These are phyloP conservation scores for Penicillium frequentans DNA, from an alignment of 2,329 filamentous ascomycete species.

Conservation along the genomic window DNA sequence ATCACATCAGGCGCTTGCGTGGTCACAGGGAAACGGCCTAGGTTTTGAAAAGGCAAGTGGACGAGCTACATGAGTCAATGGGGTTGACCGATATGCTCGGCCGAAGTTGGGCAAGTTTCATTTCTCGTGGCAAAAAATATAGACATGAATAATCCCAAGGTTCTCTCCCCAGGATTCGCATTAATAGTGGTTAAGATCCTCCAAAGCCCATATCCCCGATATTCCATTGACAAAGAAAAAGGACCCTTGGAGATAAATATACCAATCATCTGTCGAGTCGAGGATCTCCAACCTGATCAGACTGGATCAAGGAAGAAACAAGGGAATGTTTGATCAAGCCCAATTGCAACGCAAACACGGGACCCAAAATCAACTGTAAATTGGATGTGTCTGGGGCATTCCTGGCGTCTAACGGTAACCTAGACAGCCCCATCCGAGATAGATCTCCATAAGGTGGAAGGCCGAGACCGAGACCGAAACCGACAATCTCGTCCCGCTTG, in stretches of 20 bases:
- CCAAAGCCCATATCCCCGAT: not conserved
- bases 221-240: not conserved
- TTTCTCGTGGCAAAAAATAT: not conserved
- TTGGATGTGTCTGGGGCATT: not conserved
- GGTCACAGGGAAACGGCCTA: not conserved
- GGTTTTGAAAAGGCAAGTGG: not conserved
- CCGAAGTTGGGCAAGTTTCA: not conserved
- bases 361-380: not conserved
- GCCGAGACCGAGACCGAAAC: not conserved
- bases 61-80: not conserved
- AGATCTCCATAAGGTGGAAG: not conserved
- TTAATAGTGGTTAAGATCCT: not conserved
- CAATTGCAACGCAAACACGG: not conserved
- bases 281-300: not conserved
- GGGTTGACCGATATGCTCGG: not conserved
- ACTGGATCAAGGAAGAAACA: not conserved
- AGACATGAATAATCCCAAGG: not conserved
- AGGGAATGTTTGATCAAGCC: not conserved
- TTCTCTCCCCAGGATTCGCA: not conserved
- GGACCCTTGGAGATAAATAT: not conserved
- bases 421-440: not conserved
- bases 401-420: not conserved
- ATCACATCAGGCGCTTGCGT: not conserved
- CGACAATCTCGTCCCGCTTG: not conserved
- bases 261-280: not conserved